These are phyloP conservation scores for Takashimella tepidaria DNA, from an alignment of 1,284 basidiomycete genomes.

Conservation along the genomic window DNA sequence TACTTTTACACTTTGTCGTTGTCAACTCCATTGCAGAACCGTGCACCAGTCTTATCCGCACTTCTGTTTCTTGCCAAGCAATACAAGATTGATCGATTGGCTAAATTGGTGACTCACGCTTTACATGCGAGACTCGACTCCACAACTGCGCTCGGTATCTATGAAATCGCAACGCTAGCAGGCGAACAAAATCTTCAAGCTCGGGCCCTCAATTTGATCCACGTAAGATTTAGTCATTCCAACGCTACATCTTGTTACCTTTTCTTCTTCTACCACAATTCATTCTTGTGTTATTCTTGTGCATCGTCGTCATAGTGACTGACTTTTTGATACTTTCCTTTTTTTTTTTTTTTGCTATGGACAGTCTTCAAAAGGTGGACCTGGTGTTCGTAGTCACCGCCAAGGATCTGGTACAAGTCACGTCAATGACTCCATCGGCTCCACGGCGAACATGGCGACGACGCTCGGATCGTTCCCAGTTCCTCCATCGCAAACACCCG, in stretches of 20 bases:
- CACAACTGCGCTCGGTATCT: slow-evolving; percentile 78
- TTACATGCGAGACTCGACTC: slow-evolving; percentile 83
- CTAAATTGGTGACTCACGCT: slow-evolving; percentile 76
- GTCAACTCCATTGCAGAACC: slow-evolving; percentile 81
- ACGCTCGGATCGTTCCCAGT: neutral
- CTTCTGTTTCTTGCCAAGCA: slow-evolving; percentile 77
- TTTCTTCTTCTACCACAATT: too few species aligned
- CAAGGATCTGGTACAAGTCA: neutral
- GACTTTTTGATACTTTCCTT: too few species aligned
- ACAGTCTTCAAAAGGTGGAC: neutral
- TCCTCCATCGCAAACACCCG: neutral
- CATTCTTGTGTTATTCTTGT: too few species aligned
- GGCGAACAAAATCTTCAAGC: slow-evolving; percentile 83
- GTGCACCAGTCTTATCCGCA: slow-evolving; percentile 80
- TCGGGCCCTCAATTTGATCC: slow-evolving; percentile 69
- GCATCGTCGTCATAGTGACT: neutral
- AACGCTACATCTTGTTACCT: too few species aligned
- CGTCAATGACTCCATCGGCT: neutral
- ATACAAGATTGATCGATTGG: slow-evolving; percentile 72
- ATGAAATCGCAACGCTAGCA: slow-evolving; percentile 87
- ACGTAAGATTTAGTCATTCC: slow-evolving; percentile 46
- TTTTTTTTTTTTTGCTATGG: neutral
- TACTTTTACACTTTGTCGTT: slow-evolving; percentile 86
- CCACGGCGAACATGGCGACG: neutral
- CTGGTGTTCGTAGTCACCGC: neutral